phyloP scores from a whole-genome alignment of 345 rosid species.

The Pistacia atlantica region DNA sequence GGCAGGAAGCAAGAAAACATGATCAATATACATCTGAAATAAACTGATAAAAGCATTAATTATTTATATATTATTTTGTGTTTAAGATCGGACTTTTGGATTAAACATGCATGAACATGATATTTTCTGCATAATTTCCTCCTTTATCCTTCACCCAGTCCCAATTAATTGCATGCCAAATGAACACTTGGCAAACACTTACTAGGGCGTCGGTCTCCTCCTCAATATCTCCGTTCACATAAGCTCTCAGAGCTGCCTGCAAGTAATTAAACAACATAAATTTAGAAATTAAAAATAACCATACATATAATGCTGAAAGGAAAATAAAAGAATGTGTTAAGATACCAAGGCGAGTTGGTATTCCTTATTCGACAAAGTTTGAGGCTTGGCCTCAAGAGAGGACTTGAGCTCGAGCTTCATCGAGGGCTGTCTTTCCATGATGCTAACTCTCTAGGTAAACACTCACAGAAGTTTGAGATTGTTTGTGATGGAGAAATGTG shows the following conservation, averaged over 20 bases:
- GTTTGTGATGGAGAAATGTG: background rate
- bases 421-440: background rate
- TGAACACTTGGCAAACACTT: background rate
- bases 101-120: no score
- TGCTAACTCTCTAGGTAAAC: background rate
- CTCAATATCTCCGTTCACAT: background rate
- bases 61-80: no score
- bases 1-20: no score
- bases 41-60: no score
- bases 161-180: no score
- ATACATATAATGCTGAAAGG: no score
- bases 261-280: background rate
- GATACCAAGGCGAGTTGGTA: background rate
- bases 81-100: no score
- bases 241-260: background rate
- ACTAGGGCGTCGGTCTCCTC: background rate
- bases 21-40: no score
- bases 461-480: background rate
- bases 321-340: no score
- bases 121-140: background rate
- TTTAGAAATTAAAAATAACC: background rate
- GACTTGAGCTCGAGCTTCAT: background rate
- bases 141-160: background rate
- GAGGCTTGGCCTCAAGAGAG: background rate
- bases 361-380: background rate